phyloP scores from a whole-genome alignment of 1,139 yeast genomes.

The Candida glucosophila region DNA sequence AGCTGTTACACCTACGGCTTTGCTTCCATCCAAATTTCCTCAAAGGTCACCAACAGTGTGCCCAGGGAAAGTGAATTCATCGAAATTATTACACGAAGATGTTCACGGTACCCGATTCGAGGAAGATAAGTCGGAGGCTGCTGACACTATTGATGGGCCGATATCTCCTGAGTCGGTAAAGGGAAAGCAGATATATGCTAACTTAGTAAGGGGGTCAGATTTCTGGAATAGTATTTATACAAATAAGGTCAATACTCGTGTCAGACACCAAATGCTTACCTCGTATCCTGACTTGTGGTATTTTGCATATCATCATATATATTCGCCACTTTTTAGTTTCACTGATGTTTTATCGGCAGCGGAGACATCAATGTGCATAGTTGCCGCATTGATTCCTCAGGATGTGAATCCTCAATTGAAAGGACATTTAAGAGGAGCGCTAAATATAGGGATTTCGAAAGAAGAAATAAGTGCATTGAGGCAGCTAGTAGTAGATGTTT shows the following conservation, averaged over 20 bases:
- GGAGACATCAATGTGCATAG: conserved; percentile 72
- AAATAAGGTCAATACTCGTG: conserved; percentile 57
- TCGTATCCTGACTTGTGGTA: conserved; percentile 85
- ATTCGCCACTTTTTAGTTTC: conserved; percentile 67
- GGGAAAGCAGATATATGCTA: conserved; percentile 16
- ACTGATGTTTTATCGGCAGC: conserved; percentile 53
- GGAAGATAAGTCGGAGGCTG: conserved; percentile 6
- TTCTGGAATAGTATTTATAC: conserved; percentile 74
- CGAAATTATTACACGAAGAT: conserved; percentile 34
- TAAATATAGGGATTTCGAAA: conserved; percentile 64
- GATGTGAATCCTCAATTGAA: conserved; percentile 92
- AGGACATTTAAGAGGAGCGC: conserved; percentile 83
- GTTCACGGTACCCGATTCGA: conserved; percentile 31
- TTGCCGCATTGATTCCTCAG: conserved; percentile 80
- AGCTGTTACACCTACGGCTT: conserved; percentile 51
- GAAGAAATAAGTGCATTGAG: conserved; percentile 59
- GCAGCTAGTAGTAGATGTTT: conserved; percentile 52
- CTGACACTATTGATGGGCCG: conserved; percentile 39
- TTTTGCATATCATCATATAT: conserved; percentile 64
- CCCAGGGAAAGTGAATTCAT: conserved; percentile 30
- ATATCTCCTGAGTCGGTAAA: conserved; percentile 25
- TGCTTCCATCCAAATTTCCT: conserved; percentile 21
- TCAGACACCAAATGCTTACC: conserved; percentile 54
- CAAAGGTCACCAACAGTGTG: conserved; percentile 23
- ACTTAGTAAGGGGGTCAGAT: conserved; percentile 44